Percentiles rank a stretch among this genome's conserved stretches.
phyloP scores from a whole-genome alignment of 2,329 filamentous ascomycete species.

The Xylaria digitata region DNA sequence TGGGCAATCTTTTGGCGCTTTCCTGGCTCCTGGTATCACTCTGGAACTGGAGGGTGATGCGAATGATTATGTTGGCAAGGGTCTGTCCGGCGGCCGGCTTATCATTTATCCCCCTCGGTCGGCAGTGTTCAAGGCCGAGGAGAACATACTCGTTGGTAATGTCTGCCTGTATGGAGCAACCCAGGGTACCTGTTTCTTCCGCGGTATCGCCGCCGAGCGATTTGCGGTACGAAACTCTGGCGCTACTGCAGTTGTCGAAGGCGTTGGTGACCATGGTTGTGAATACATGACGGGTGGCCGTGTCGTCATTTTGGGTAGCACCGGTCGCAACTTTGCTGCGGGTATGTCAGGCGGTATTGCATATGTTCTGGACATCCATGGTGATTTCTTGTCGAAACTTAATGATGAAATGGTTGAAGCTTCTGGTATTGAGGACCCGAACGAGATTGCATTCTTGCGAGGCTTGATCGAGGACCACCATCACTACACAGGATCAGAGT shows the following conservation, averaged over 20 bases:
- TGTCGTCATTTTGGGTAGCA: slow-evolving; percentile 85
- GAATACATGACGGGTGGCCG: slow-evolving; percentile 99
- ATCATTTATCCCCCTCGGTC: slow-evolving; percentile 93
- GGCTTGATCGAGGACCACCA: slow-evolving; percentile 96
- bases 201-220: slow-evolving; percentile 93
- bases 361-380: slow-evolving; percentile 89
- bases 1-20: slow-evolving; percentile 96
- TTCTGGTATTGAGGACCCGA: slow-evolving; percentile 81
- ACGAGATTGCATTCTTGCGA: slow-evolving; percentile 89
- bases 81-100: slow-evolving; percentile 89
- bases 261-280: slow-evolving; percentile 94
- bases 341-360: slow-evolving; percentile 99
- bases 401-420: slow-evolving; percentile 98
- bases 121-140: slow-evolving; percentile 93
- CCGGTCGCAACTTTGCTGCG: slow-evolving; percentile 95
- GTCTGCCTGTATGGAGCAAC: slow-evolving; percentile 96
- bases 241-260: slow-evolving; percentile 94
- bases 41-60: slow-evolving; percentile 94
- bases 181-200: slow-evolving; percentile 92
- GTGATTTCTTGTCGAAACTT: slow-evolving; percentile 91
- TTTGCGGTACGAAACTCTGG: slow-evolving; percentile 98
- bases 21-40: slow-evolving; percentile 91
- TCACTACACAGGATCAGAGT: slow-evolving; percentile 96
- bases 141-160: slow-evolving; percentile 94
- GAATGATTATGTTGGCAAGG: slow-evolving; percentile 98